Base-by-base conservation (phyloP, 2,329 filamentous ascomycete species). In the Botrytis cinerea region DNA sequence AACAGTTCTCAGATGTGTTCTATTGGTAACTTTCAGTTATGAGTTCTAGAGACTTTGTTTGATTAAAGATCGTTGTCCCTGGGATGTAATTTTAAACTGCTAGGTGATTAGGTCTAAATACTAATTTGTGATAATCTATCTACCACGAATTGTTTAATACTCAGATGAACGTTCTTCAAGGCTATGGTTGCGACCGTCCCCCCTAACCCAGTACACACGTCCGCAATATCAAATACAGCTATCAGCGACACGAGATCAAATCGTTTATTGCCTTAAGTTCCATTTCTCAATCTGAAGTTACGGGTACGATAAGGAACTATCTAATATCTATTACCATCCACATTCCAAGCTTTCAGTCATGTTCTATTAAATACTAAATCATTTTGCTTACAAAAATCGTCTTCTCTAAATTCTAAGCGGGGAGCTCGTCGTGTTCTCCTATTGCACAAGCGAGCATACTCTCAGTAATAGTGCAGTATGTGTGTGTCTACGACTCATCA, bases 341-440 rank as follows among this genome's bases (percentile, higher is more conserved):
- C 2, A 18, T 7, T 18, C 6, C 14, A n/a, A 28, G 51, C 5
- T 2, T 4, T 28, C 18, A 0, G 2, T 28, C 2, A 16, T 18
- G 0, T 18, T 18, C 2, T 5, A 18, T 16, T 18, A 6, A 54
- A 28, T 1, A 2, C 7, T 54, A 7, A 5, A 28, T 28, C n/a
- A 0, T 54, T 54, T 28, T 0, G 4, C n/a, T 8, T 8, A 18
- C 1, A 51, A 51, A 12, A 51, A 14, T 51, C 25, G 25, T 51
- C 48, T n/a, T 14, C 12, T n/a, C 9, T 18, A 8, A 18, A 28
- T 28, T 8, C 6, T 16, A 7, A 8, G 6, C 14, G 2, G 14
- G 14, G 28, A 28, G 51, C 14, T 54, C 28, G 5, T 8, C n/a
- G 3, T 54, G 25, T 54, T 60, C 57, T 60, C 18, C 28, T 35